Conservation (phyloP, 768 basidiomycete species). For the Boletus pseudo-olivaceus region DNA sequence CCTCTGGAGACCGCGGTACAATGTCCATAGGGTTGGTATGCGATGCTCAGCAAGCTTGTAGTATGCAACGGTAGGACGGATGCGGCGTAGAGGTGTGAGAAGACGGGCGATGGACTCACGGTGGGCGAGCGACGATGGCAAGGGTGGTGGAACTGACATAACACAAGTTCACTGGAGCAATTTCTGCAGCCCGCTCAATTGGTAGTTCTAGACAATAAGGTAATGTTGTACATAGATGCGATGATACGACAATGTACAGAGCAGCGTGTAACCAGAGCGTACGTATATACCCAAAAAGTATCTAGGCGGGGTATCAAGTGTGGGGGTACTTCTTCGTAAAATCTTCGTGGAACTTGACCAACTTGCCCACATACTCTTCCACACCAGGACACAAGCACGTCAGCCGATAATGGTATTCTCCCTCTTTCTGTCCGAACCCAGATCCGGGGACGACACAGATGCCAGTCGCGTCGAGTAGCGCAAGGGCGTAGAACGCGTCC, state of each 20-base stretch:
- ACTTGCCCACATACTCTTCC: conserved; percentile 84
- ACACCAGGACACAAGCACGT: conserved; percentile 95
- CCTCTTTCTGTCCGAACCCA: conserved; percentile 92
- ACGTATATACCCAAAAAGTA: neutral
- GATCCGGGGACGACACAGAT: conserved; percentile 93
- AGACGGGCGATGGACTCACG: conserved; percentile 50
- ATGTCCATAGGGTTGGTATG: conserved; percentile 69
- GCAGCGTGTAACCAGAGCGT: neutral
- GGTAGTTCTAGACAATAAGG: neutral
- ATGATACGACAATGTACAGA: conserved; percentile 1
- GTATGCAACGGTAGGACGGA: conserved; percentile 62
- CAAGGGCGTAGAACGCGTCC: conserved; percentile 86
- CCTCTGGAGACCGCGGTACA: conserved; percentile 69
- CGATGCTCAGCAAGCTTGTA: conserved; percentile 69
- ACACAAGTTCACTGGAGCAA: neutral
- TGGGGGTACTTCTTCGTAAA: conserved; percentile 51
- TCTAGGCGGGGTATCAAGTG: conserved; percentile 10
- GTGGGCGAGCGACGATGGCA: conserved; percentile 40
- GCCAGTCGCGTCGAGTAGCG: conserved; percentile 81
- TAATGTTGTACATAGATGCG: neutral
- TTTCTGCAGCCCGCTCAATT: neutral
- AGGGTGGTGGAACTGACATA: conserved; percentile 18
- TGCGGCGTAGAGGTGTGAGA: conserved; percentile 55
- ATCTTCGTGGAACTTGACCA: conserved; percentile 69
- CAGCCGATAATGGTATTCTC: conserved; percentile 86